Evolutionary conservation across 805 yeast genomes (phyloP).

Genomic region (Hanseniaspora guilliermondii): DNA sequence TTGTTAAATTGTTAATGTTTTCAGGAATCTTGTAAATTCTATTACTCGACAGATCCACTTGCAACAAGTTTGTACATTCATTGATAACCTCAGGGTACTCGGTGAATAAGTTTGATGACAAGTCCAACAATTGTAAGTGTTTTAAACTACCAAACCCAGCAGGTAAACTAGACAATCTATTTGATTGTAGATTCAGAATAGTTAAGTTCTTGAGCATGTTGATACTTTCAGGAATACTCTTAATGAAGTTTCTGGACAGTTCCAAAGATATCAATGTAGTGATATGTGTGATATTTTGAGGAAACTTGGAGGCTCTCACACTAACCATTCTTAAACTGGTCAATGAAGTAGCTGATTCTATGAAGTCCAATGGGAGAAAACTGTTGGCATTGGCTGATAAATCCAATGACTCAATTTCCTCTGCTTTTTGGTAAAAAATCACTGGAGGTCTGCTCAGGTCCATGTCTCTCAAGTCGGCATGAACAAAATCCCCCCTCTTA

Average conservation of each 20-base stretch:
- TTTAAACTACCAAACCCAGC: conserved; percentile 43
- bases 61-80: conserved; percentile 43
- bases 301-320: conserved; percentile 64
- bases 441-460: conserved; percentile 77
- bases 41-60: conserved; percentile 75
- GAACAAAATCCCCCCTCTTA: conserved; percentile 45
- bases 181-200: conserved; percentile 58
- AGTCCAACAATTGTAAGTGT: conserved; percentile 48
- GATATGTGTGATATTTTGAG: conserved; percentile 59
- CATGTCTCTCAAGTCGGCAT: conserved; percentile 60
- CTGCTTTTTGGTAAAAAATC: conserved; percentile 63
- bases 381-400: conserved; percentile 81
- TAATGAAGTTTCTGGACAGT: conserved; percentile 66
- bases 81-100: conserved; percentile 54
- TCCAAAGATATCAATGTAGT: conserved; percentile 53
- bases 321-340: conserved; percentile 54
- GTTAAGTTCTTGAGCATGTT: conserved; percentile 43
- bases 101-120: conserved; percentile 65
- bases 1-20: conserved; percentile 44
- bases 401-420: conserved; percentile 68
- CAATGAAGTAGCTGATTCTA: conserved; percentile 66
- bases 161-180: conserved; percentile 55
- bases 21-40: conserved; percentile 49
- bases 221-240: conserved; percentile 46
- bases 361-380: conserved; percentile 69